Evolutionary conservation across 306 rosid species (phyloP), one percentile per base, ranked within the genome.

Genomic region (Albizia julibrissin): DNA sequence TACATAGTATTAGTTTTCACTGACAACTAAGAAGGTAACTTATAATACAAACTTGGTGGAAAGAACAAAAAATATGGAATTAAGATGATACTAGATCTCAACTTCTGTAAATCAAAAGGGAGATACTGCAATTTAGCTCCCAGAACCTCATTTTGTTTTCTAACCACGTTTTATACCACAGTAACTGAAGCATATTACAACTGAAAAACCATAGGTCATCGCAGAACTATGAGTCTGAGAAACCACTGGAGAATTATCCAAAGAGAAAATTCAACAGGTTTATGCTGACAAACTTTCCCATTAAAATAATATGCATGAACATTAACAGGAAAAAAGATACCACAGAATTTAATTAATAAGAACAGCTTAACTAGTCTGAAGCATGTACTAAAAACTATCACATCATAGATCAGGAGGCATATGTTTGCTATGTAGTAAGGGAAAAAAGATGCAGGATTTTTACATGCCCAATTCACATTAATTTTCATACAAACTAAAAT

Each of bases 121-220:
- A 62, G 19, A 47, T 73, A 73, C 49, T 72, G 22, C 56, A 59
- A 43, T 42, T 27, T 22, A 71, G 46, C 46, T 72, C 29, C 21
- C 40, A 69, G 67, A 80, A 29, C 44, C 39, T 79, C 34, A 40
- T 16, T 52, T 70, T 61, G 75, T 50, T 69, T 44, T 76, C 56
- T 76, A 34, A 58, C 54, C 67, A 46, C 26, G 24, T 70, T 58
- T 82, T 61, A 71, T 61, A 61, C 67, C 74, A 77, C 61, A 66
- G 76, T 56, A 62, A 31, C 42, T 68, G 21, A 22, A 22, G 66
- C 68, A 64, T 22, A 62, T 34, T 11, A 46, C 71, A 22, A 69
- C 44, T 76, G 44, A 76, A 75, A 74, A 67, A 46, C 19, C n/a
- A 52, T 39, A 1, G 43, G 76, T 77, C 33, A 76, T 29, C 40